Evolutionary conservation across 257 asterid species (phyloP).

Genomic region (Haberlea rhodopensis): DNA sequence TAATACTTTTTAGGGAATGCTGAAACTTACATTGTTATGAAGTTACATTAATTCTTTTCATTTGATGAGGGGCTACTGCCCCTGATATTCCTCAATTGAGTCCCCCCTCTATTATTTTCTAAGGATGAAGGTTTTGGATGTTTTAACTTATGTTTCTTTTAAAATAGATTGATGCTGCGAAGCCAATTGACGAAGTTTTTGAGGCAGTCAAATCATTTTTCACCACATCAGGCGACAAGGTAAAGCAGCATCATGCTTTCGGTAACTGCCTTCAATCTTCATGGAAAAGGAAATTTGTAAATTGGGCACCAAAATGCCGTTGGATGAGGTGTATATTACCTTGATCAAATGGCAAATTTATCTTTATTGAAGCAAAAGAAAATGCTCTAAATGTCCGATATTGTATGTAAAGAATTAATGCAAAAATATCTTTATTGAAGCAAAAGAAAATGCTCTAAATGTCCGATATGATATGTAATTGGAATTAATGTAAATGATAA

Average conservation of each 20-base stretch:
- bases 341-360: background rate
- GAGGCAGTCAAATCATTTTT: slow-evolving; percentile 40
- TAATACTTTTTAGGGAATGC: background rate
- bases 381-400: background rate
- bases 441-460: background rate
- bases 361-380: no score
- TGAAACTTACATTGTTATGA: background rate
- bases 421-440: background rate
- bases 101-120: background rate
- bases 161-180: slow-evolving; percentile 38
- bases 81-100: background rate
- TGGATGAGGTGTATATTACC: background rate
- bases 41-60: background rate
- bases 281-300: background rate
- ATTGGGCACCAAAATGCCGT: background rate
- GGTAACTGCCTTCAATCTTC: background rate
- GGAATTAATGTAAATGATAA: no score
- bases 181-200: slow-evolving; percentile 42
- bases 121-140: slow-evolving; percentile 1
- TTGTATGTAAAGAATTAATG: no score
- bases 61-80: background rate
- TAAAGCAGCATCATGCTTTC: slow-evolving; percentile 23
- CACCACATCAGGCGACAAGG: slow-evolving; percentile 30
- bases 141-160: slow-evolving; percentile 9
- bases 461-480: no score